Evolutionary conservation across 2,329 filamentous ascomycete species (phyloP), one percentile per base, ranked within the genome.

Genomic region (Claviceps pazoutovae): DNA sequence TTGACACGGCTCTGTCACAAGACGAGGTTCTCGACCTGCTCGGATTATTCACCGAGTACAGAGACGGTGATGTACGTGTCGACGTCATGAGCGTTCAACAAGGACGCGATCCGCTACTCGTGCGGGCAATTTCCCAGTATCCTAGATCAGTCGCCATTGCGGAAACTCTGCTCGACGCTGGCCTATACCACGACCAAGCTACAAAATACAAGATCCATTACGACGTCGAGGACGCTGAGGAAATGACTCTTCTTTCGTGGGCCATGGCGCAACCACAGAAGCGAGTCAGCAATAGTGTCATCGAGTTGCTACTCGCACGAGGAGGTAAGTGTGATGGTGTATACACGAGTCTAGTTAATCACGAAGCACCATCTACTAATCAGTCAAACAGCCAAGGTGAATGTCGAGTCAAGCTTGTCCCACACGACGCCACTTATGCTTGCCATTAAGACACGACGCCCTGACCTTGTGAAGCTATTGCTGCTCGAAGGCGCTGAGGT

Each of bases 241-340:
- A 70, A 9, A 71, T 81, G 45, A 77, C 76, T 1, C 66, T 82
- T 2, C 65, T 85, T 7, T 66, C 75, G 49, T 85, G 81, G 81
- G 73, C 78, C 0, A 68, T 85, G 49, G 65, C 78, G 6, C 79
- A 83, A 55, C 77, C 78, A 0, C 78, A 82, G 56, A 84, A 83
- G 62, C 74, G 73, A 54, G 71, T 84, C 49, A 82, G 78, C 62
- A 78, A 75, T 37, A 62, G 68, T 4, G 66, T 84, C 44, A 75
- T 86, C 51, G 69, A 76, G 55, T 63, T 79, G 47, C 66, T 85
- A 19, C 64, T 85, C n/a, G 66, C 59, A 61, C 71, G 55, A 59
- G 74, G 48, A 46, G 65, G 67, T 68, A 58, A 62, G 67, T 60
- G 19, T 42, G 13, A 41, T 38, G 17, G 13, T n/a, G n/a, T 14